Evolutionary conservation across 495 filamentous ascomycete genomes (phyloP), one percentile per base, ranked within the genome.

Genomic region (Podospora sp.): DNA sequence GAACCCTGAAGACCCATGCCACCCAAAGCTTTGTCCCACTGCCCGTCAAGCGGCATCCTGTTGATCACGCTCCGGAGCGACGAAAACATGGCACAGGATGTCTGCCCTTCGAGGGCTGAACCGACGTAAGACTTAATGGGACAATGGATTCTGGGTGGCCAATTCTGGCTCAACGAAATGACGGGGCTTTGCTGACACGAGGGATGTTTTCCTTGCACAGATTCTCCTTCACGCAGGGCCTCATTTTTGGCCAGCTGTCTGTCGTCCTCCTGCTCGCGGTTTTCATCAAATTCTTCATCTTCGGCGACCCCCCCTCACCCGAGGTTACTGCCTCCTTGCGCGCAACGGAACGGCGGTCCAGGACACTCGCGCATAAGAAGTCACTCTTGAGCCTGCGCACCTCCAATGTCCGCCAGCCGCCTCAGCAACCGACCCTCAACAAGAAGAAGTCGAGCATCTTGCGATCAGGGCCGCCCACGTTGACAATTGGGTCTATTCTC

Each of bases 231-330:
- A 94, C 91, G 11, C 91, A 97, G 79, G 95, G 95, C 26, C 91
- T 99, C 70, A 87, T 99, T 67, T 84, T 97, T 58, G 95, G 95
- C 56, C 95, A 99, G 77, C 84, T 98, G 65, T 95, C 92, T 33
- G 89, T 99, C 29, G 90, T 97, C 4, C 82, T 98, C 27, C 80
- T 98, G 63, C 87, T 98, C 66, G 92, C 92, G 59, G 90, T 89
- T 69, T 99, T 99, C 82, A 99, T 99, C 79, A 97, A 96, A 79
- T 99, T 97, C 87, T 99, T 99, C 88, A 97, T 99, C 78, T 98
- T 99, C 72, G 95, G 95, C 72, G 94, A 99, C 73, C 86, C 92
- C 27, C 92, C 94, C 0, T 90, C 90, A 0, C 86, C 92, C 50
- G 93, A 95, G 53, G 88, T 90, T 33, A 86, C 88, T 2, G 88